A percentile compares a stretch with the other conserved stretches of the same genome.
These are phyloP conservation scores for Penicillium sp. DNA, from an alignment of 2,329 filamentous ascomycete genomes.

Conservation along the genomic window DNA sequence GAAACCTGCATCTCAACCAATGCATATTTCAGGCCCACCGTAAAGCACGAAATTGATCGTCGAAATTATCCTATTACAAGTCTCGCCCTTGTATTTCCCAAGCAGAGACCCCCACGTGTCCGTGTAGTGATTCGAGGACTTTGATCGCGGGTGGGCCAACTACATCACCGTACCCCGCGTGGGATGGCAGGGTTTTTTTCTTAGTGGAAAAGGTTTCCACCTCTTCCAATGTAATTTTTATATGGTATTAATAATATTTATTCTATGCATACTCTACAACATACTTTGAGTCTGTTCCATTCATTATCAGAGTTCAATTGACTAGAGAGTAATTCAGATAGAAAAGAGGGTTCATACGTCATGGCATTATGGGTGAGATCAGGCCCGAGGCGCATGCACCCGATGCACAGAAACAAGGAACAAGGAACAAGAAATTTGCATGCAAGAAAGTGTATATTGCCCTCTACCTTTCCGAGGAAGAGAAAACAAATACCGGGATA, in stretches of 20 bases:
- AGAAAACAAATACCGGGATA: not conserved
- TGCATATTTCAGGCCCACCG: not conserved
- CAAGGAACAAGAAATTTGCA: not conserved
- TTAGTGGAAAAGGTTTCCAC: not conserved
- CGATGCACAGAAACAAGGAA: not conserved
- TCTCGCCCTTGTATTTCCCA: too few relatives aligned
- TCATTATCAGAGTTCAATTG: not conserved
- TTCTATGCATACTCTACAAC: not conserved
- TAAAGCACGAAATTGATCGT: not conserved
- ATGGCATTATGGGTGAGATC: not conserved
- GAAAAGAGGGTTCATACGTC: not conserved
- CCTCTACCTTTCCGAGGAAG: not conserved
- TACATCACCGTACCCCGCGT: conserved; percentile 2
- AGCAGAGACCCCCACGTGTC: not conserved
- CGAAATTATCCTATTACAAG: not conserved
- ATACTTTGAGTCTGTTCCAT: not conserved
- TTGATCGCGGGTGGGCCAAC: not conserved
- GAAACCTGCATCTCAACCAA: not conserved
- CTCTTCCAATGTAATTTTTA: not conserved
- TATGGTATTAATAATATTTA: not conserved
- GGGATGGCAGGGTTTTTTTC: not conserved
- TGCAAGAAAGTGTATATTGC: not conserved
- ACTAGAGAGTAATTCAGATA: not conserved
- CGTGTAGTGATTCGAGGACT: not conserved
- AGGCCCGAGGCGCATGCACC: not conserved